These are phyloP conservation scores for Camellia sinensis DNA, from an alignment of 148 eudicot species.

Conservation along the genomic window DNA sequence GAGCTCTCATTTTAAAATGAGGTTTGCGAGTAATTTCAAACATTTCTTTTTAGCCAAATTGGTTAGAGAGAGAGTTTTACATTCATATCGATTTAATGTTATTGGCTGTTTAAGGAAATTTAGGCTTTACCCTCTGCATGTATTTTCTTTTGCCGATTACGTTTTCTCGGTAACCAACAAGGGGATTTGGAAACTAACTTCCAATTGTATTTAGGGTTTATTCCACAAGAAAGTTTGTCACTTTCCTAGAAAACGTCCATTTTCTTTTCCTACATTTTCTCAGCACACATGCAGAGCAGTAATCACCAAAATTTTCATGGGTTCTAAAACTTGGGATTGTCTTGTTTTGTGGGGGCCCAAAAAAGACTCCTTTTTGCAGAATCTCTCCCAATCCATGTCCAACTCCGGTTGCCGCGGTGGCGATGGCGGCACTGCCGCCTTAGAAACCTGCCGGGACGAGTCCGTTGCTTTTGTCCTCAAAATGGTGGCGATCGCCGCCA, in stretches of 20 bases:
- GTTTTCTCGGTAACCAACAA: background rate
- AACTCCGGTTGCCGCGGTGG: conserved; percentile 27
- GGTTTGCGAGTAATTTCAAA: too few relatives aligned
- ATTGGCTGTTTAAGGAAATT: background rate
- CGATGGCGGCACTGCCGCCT: background rate
- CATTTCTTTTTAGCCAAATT: background rate
- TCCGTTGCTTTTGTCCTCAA: conserved; percentile 47
- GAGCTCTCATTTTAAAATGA: background rate
- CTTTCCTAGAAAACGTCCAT: background rate
- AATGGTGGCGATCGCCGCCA: conserved; percentile 49
- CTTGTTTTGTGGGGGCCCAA: conserved; percentile 12
- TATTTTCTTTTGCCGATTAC: background rate
- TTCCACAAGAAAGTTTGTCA: background rate
- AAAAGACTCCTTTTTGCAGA: conserved; percentile 37
- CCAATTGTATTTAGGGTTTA: background rate
- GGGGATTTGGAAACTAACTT: background rate
- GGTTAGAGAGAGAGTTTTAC: background rate
- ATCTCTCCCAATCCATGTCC: conserved; percentile 42
- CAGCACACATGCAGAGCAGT: background rate
- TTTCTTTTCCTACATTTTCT: background rate
- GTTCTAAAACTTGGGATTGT: background rate
- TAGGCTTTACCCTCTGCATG: background rate
- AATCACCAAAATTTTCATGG: background rate
- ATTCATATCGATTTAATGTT: background rate
- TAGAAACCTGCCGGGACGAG: conserved; percentile 44